These are phyloP conservation scores for Fusarium xylarioides DNA, from an alignment of 2,329 filamentous ascomycete species.

Conservation along the genomic window DNA sequence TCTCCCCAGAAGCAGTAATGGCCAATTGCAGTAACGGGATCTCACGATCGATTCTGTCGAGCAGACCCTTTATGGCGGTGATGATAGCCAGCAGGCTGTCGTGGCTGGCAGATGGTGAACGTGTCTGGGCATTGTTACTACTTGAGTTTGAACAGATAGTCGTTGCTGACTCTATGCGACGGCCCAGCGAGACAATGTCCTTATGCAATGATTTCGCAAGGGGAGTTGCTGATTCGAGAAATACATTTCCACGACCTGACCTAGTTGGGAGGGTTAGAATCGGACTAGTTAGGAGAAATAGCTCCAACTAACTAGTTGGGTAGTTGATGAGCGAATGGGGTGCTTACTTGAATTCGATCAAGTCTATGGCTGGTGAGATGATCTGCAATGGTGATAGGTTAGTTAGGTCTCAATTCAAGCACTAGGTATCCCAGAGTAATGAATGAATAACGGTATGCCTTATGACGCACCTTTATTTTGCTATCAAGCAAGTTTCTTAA, in stretches of 20 bases:
- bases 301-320: neutral
- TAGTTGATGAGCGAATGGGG: constrained; percentile 6
- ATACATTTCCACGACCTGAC: constrained; percentile 63
- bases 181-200: constrained; percentile 83
- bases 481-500: constrained; percentile 80
- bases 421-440: neutral
- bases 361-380: constrained; percentile 88
- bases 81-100: constrained; percentile 76
- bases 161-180: constrained; percentile 76
- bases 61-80: constrained; percentile 76
- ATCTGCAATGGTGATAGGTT: constrained; percentile 62
- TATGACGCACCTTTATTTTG: constrained; percentile 78
- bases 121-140: constrained; percentile 50
- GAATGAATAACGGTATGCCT: neutral
- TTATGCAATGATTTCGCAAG: constrained; percentile 84
- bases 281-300: neutral
- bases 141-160: constrained; percentile 63
- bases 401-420: constrained; percentile 1
- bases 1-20: constrained; percentile 92
- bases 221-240: constrained; percentile 82
- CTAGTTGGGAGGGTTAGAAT: constrained; percentile 42
- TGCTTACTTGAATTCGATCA: constrained; percentile 85
- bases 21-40: constrained; percentile 92
- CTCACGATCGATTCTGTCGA: constrained; percentile 85
- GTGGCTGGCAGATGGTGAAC: constrained; percentile 56